Evolutionary conservation across 768 basidiomycete genomes (phyloP).

Genomic region (Lactarius psammicola): DNA sequence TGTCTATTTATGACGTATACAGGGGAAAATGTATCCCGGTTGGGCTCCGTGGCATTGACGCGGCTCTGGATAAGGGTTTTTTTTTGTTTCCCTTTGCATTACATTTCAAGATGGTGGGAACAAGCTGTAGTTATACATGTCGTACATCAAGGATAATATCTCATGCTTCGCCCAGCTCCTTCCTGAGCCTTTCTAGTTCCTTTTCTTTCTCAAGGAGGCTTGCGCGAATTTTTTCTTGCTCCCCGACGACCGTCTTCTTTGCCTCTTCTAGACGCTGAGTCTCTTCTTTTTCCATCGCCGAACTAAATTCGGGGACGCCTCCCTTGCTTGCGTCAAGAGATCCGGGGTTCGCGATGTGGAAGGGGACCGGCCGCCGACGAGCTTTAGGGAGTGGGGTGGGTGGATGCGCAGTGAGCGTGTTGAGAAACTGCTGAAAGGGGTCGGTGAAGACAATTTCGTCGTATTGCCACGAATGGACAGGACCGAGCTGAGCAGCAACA

Average conservation of each 20-base stretch:
- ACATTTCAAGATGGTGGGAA: constrained; percentile 36
- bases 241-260: constrained; percentile 61
- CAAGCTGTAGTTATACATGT: constrained; percentile 13
- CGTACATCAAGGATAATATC: not conserved
- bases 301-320: constrained; percentile 80
- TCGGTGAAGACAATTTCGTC: constrained; percentile 97
- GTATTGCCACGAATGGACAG: constrained; percentile 97
- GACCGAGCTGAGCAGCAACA: constrained; percentile 61
- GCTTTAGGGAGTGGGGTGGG: constrained; percentile 75
- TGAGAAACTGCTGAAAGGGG: constrained; percentile 84
- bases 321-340: constrained; percentile 64
- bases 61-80: not conserved
- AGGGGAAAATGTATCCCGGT: constrained; percentile 90
- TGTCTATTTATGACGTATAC: constrained; percentile 25
- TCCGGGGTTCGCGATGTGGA: constrained; percentile 53
- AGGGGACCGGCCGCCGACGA: constrained; percentile 64
- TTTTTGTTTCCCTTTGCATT: not conserved
- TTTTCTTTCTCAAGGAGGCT: constrained; percentile 78
- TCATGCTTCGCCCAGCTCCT: constrained; percentile 39
- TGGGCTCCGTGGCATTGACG: constrained; percentile 80
- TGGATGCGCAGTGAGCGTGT: constrained; percentile 73
- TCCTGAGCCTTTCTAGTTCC: constrained; percentile 70
- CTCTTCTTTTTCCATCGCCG: constrained; percentile 86
- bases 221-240: constrained; percentile 71
- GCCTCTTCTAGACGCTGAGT: constrained; percentile 76